Conservation (phyloP, 352 stramenopile genomes). For the Globisporangium rhizosaccharum region DNA sequence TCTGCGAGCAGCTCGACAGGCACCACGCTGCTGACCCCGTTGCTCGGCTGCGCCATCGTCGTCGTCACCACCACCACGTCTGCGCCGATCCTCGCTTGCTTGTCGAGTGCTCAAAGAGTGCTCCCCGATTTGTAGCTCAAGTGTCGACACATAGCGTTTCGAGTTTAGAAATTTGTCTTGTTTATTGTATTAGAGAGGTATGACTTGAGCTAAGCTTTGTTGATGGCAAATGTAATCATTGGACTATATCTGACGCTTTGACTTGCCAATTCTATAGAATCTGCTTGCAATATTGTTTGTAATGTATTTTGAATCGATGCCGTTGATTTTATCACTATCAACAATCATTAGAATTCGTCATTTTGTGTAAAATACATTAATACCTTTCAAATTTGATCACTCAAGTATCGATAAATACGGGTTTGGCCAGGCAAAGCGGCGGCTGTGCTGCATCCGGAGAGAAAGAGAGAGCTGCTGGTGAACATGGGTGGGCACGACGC, state of each 20-base stretch:
- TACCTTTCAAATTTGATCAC: neutral
- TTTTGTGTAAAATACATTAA: neutral
- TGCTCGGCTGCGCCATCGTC: conserved; percentile 12
- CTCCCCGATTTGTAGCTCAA: too few species aligned
- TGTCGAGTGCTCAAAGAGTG: neutral
- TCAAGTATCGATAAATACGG: too few species aligned
- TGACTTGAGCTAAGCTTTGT: neutral
- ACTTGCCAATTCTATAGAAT: neutral
- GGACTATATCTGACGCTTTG: neutral
- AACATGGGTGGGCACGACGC: conserved; percentile 59
- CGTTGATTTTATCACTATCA: too few species aligned
- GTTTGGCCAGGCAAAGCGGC: conserved; percentile 1
- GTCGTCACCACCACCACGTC: neutral
- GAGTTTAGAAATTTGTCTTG: neutral
- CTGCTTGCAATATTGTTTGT: neutral
- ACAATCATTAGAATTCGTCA: too few species aligned
- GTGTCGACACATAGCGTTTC: neutral
- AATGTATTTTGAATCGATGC: neutral
- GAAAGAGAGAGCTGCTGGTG: conserved; percentile 19
- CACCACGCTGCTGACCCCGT: conserved; percentile 19
- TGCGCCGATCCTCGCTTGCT: neutral
- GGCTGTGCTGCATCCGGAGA: conserved; percentile 30
- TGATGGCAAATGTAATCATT: too few species aligned
- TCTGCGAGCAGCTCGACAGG: conserved; percentile 59
- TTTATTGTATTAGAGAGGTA: neutral